Evolutionary conservation across 2,329 filamentous ascomycete genomes (phyloP).

Genomic region (Colletotrichum lindemuthianum): DNA sequence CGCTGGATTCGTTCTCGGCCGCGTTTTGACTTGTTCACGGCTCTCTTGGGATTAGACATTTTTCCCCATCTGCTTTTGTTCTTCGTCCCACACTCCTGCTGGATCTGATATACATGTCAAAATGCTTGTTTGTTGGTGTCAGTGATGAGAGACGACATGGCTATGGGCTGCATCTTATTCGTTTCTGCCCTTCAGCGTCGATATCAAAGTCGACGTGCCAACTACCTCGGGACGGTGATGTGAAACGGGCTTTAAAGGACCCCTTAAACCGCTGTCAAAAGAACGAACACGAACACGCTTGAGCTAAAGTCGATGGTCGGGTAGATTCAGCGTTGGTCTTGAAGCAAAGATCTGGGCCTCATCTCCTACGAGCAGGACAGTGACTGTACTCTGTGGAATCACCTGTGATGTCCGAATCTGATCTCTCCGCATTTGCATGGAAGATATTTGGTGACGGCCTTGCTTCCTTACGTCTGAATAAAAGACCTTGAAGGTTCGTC

Average conservation of each 20-base stretch:
- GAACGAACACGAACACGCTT: conserved; percentile 17
- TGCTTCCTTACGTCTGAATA: not conserved
- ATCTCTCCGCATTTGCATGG: not conserved
- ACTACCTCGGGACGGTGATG: too few species aligned
- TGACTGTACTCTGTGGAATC: too few species aligned
- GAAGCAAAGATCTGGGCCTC: too few species aligned
- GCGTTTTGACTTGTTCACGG: not conserved
- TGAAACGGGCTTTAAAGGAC: not conserved
- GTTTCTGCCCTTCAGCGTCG: not conserved
- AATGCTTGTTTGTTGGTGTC: not conserved
- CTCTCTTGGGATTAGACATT: not conserved
- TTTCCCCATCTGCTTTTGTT: conserved; percentile 6
- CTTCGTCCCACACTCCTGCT: not conserved
- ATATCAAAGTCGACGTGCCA: too few species aligned
- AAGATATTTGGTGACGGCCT: not conserved
- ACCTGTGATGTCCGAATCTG: too few species aligned
- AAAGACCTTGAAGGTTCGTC: conserved; percentile 4
- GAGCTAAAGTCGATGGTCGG: not conserved
- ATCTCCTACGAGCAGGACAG: too few species aligned
- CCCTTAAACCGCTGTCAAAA: not conserved
- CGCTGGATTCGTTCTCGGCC: conserved; percentile 1
- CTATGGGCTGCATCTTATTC: not conserved
- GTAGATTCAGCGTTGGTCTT: too few species aligned
- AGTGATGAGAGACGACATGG: not conserved
- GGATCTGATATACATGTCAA: not conserved